phyloP scores from a whole-genome alignment of 2,329 filamentous ascomycete species.

The Colletotrichum tropicicola region DNA sequence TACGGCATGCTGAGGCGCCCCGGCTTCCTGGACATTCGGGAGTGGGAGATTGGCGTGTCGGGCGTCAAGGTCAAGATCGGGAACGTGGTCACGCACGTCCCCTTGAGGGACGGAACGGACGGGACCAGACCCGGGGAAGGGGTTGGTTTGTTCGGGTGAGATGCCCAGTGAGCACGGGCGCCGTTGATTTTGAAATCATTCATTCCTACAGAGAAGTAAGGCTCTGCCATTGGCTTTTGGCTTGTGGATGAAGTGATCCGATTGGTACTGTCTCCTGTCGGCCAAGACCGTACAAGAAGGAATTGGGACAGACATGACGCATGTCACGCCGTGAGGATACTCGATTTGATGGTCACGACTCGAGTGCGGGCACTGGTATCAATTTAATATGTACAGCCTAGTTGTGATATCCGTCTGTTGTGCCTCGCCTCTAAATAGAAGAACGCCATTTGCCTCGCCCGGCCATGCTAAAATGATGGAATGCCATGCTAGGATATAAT shows the following conservation, averaged over 20 bases:
- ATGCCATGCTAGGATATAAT: background rate
- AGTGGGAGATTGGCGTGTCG: constrained; percentile 62
- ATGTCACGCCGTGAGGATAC: too few relatives aligned
- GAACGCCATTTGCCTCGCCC: constrained; percentile 5
- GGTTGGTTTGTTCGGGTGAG: background rate
- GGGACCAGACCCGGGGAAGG: background rate
- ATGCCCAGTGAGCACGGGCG: background rate
- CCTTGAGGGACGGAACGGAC: constrained; percentile 38
- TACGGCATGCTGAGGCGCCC: constrained; percentile 37
- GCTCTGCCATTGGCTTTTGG: too few relatives aligned
- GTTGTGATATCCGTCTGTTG: background rate
- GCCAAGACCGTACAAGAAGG: too few relatives aligned
- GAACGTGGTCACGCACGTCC: constrained; percentile 68
- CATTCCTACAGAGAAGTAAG: too few relatives aligned
- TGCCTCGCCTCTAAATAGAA: background rate
- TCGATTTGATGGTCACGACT: too few relatives aligned
- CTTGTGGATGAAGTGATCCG: too few relatives aligned
- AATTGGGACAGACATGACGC: too few relatives aligned
- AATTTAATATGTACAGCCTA: constrained; percentile 7
- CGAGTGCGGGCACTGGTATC: background rate
- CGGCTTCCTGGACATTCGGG: constrained; percentile 40
- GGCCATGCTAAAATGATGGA: constrained; percentile 10
- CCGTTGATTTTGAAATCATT: background rate
- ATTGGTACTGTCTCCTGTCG: too few relatives aligned
- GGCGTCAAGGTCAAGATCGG: constrained; percentile 80